Evolutionary conservation across 1,284 basidiomycete genomes (phyloP).

Genomic region (Testicularia cyperi): DNA sequence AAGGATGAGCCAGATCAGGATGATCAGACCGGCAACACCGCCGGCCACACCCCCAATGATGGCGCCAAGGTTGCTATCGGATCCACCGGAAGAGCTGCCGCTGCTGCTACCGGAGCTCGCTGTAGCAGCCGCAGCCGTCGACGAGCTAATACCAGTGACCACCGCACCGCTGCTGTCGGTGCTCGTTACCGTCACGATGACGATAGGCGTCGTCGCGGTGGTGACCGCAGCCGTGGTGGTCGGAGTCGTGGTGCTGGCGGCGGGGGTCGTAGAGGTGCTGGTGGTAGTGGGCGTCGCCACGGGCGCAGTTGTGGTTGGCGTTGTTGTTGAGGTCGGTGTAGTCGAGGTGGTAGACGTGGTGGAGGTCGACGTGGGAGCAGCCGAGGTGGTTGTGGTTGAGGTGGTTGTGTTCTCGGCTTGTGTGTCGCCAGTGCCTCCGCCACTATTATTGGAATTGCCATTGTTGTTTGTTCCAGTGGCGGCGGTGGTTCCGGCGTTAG

Average conservation of each 20-base stretch:
- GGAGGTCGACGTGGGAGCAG: conserved; percentile 5
- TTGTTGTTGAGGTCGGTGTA: conserved; percentile 7
- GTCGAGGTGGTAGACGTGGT: conserved; percentile 4
- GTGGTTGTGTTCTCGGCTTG: conserved; percentile 4
- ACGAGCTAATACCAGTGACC: conserved; percentile 18
- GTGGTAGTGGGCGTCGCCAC: conserved; percentile 8
- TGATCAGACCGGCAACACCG: conserved; percentile 39
- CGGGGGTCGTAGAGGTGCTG: conserved; percentile 1
- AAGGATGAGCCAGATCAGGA: conserved; percentile 42
- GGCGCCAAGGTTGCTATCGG: conserved; percentile 37
- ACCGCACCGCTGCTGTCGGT: conserved; percentile 14
- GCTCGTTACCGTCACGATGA: conserved; percentile 25
- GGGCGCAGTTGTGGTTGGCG: background rate
- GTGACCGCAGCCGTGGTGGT: conserved; percentile 1
- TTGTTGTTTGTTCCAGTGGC: too few species aligned
- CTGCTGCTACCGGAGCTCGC: conserved; percentile 3
- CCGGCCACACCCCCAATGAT: conserved; percentile 49
- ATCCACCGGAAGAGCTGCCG: conserved; percentile 8
- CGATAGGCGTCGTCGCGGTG: conserved; percentile 16
- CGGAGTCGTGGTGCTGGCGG: background rate
- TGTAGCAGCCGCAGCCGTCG: conserved; percentile 2
- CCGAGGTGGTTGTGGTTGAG: conserved; percentile 8
- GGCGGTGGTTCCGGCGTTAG: too few species aligned
- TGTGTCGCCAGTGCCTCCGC: too few species aligned
- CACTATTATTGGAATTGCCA: too few species aligned